These are phyloP conservation scores for Fusarium newnesense DNA, from an alignment of 2,329 filamentous ascomycete genomes.

Conservation along the genomic window DNA sequence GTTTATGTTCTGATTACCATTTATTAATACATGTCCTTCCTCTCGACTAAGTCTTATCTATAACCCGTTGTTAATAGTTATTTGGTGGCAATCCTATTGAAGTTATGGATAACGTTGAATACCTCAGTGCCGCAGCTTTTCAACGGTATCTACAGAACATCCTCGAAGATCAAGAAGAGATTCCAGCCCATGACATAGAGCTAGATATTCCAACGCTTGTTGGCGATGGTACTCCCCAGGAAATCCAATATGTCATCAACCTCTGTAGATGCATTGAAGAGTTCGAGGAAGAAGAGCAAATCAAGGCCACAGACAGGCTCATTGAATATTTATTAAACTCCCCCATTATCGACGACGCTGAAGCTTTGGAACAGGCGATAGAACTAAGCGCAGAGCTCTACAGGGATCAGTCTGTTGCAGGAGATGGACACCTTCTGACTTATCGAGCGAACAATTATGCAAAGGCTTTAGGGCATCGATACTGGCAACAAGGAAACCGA, in stretches of 20 bases:
- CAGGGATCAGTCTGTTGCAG: background rate
- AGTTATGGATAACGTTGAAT: too few species aligned
- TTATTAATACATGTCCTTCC: too few species aligned
- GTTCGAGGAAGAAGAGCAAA: background rate
- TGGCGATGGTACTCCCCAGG: background rate
- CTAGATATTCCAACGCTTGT: background rate
- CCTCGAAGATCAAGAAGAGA: too few species aligned
- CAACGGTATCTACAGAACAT: too few species aligned
- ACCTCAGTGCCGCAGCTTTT: too few species aligned
- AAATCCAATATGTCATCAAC: background rate
- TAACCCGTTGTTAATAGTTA: too few species aligned
- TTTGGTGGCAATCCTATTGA: too few species aligned
- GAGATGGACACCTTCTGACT: background rate
- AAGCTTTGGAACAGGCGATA: background rate
- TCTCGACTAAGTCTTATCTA: too few species aligned
- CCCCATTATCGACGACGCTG: background rate
- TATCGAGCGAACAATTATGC: background rate
- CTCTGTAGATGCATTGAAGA: background rate
- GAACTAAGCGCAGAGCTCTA: background rate
- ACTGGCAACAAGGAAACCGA: background rate
- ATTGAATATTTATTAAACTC: background rate
- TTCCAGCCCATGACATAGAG: background rate
- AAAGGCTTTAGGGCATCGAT: background rate
- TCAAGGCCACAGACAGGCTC: background rate
- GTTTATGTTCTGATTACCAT: too few species aligned